Percentiles rank a stretch among this genome's conserved stretches.
These are phyloP conservation scores for Boletus semigastroideus DNA, from an alignment of 1,284 basidiomycete species.

Conservation along the genomic window DNA sequence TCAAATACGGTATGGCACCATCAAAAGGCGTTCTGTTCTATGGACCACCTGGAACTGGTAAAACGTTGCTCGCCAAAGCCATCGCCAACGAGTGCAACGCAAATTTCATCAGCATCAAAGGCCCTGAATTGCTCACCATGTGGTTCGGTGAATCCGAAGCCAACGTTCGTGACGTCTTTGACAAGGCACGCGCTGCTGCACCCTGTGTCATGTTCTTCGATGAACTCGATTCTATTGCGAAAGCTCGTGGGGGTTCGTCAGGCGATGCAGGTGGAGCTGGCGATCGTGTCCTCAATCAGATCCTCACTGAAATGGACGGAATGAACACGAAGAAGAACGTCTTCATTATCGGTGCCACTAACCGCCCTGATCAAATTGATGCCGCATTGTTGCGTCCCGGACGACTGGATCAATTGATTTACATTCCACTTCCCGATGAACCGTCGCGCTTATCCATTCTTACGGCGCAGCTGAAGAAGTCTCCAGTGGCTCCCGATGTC, in stretches of 20 bases:
- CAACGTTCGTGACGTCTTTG: constrained; percentile 98
- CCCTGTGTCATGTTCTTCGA: constrained; percentile 99
- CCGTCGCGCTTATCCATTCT: constrained; percentile 90
- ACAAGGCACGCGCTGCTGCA: constrained; percentile 98
- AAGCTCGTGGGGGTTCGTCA: constrained; percentile 81
- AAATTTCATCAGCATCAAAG: constrained; percentile 98
- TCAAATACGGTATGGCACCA: constrained; percentile 99
- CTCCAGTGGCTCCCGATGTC: constrained; percentile 85
- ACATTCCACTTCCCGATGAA: constrained; percentile 94
- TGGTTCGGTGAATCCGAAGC: constrained; percentile 99
- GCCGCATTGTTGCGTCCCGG: constrained; percentile 96
- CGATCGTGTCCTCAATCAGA: constrained; percentile 97
- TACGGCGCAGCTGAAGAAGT: constrained; percentile 89
- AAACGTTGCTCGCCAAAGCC: constrained; percentile 93
- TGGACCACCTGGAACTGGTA: constrained; percentile 96
- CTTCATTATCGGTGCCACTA: constrained; percentile 98
- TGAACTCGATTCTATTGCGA: constrained; percentile 98
- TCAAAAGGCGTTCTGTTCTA: constrained; percentile 99
- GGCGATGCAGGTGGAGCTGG: constrained; percentile 95
- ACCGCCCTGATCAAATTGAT: constrained; percentile 99
- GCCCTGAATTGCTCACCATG: constrained; percentile 97
- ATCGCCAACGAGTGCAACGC: constrained; percentile 99
- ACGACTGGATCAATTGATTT: constrained; percentile 95
- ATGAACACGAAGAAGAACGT: constrained; percentile 99
- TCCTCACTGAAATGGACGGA: constrained; percentile 99